Base-by-base conservation (phyloP, 2,329 filamentous ascomycete species). In the Ceratocystis ficicola region DNA sequence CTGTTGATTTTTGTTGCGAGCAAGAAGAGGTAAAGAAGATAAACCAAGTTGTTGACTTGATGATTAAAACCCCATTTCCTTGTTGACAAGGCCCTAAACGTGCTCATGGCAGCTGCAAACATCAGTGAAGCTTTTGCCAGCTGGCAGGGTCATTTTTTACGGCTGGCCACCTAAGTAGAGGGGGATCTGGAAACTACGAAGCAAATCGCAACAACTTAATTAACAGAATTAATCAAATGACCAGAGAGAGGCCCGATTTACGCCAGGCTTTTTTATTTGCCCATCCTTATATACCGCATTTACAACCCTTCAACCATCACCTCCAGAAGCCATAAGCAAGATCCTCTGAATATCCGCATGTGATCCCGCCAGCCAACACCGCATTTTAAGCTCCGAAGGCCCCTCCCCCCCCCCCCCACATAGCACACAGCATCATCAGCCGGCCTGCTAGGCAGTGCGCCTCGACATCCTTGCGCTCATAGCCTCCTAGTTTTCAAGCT, bases 161-260 rank as follows among this genome's bases (percentile, higher is more conserved):
- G 63, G 65, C 65, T 66, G 65, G 8, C 65, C 44, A n/a, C 28
- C 30, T n/a, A 59, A 17, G 22, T 25, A 25, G 22, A 25, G 22
- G 22, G 22, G 22, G 46, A 50, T 22, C 50, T 12, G 1, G 62
- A 15, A 55, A n/a, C 7, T 20, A 30, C 62, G n/a, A 50, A 25
- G 12, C 46, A 63, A 44, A 25, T 36, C 46, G 44, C 44, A 52
- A 25, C 30, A 52, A 20, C 48, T 52, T 50, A 25, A 52, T 25
- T 52, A 20, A 25, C 48, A 25, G 48, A 52, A 25, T 22, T 8
- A 52, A 52, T 52, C 20, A 20, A 52, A 25, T 20, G 44, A 48
- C 6, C 48, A 25, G 17, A 59, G 52, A 59, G 25, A 30, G 52
- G 15, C 5, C n/a, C 28, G 28, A 17, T 32, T 17, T 22, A 20